Evolutionary conservation across 2,329 filamentous ascomycete species (phyloP).

Genomic region (Trichophyton simii): DNA sequence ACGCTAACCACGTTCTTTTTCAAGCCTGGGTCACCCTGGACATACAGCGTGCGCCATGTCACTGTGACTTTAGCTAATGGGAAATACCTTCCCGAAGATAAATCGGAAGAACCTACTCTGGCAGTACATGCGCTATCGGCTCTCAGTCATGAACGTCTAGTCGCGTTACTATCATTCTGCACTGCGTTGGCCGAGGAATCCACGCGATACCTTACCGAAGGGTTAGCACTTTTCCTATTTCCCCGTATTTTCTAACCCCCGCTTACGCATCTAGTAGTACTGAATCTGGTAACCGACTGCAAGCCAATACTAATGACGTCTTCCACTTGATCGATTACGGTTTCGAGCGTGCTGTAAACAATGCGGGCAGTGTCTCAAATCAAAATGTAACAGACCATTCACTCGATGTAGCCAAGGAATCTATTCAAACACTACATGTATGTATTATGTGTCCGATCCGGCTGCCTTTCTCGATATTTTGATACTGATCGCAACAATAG

Average conservation of each 20-base stretch:
- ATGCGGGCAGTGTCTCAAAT: constrained; percentile 12
- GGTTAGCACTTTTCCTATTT: constrained; percentile 4
- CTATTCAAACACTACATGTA: constrained; percentile 28
- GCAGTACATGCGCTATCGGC: constrained; percentile 24
- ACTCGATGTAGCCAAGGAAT: constrained; percentile 20
- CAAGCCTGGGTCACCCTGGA: constrained; percentile 29
- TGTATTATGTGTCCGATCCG: constrained; percentile 8
- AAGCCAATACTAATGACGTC: constrained; percentile 27
- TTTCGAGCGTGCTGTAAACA: constrained; percentile 23
- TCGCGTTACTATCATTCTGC: constrained; percentile 28
- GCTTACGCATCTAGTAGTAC: constrained; percentile 8
- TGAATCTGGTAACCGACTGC: constrained; percentile 14
- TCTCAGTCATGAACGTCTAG: constrained; percentile 24
- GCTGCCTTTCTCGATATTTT: neutral
- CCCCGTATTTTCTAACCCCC: neutral
- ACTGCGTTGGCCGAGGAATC: constrained; percentile 31
- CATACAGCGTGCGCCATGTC: constrained; percentile 24
- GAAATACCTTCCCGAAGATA: constrained; percentile 25
- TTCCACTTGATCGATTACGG: constrained; percentile 27
- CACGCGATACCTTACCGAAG: constrained; percentile 11
- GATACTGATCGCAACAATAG: constrained; percentile 1
- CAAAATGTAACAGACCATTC: constrained; percentile 11
- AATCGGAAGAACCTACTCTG: constrained; percentile 22
- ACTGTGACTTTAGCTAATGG: constrained; percentile 29
- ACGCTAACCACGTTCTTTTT: constrained; percentile 34